Percentiles rank a stretch among this genome's conserved stretches.
These are phyloP conservation scores for Calocybe gambosa DNA, from an alignment of 1,284 basidiomycete genomes.

Conservation along the genomic window DNA sequence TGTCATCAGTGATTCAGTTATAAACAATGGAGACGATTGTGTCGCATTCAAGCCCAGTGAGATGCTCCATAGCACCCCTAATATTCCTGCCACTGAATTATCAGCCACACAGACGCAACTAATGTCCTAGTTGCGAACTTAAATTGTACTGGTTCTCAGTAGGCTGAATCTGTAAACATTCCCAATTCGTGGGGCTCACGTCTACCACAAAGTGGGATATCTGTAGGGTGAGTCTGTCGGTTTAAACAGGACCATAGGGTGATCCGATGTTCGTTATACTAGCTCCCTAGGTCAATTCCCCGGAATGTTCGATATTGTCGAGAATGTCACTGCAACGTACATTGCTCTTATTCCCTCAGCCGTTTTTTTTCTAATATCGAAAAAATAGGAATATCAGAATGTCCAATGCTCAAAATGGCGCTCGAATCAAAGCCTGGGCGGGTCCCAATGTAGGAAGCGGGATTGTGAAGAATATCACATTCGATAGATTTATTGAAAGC, in stretches of 20 bases:
- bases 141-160: constrained; percentile 57
- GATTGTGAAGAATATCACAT: constrained; percentile 53
- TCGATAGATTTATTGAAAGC: constrained; percentile 40
- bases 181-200: constrained; percentile 2
- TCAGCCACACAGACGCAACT: constrained; percentile 35
- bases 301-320: constrained; percentile 59
- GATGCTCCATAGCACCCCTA: constrained; percentile 2
- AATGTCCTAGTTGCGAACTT: constrained; percentile 55
- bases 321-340: constrained; percentile 50
- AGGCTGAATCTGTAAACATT: constrained; percentile 13
- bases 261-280: background rate
- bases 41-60: constrained; percentile 64
- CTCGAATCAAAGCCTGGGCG: constrained; percentile 64
- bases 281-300: constrained; percentile 49
- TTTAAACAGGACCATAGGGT: background rate
- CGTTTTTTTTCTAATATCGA: background rate
- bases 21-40: constrained; percentile 60
- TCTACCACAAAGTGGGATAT: constrained; percentile 42
- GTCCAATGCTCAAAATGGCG: constrained; percentile 57
- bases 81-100: background rate
- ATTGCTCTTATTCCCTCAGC: background rate
- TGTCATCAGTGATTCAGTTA: constrained; percentile 43
- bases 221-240: constrained; percentile 41
- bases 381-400: constrained; percentile 46
- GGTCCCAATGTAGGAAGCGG: constrained; percentile 56